These are phyloP conservation scores for Pseudopyrenochaeta lycopersici DNA, from an alignment of 2,329 filamentous ascomycete species.

Conservation along the genomic window DNA sequence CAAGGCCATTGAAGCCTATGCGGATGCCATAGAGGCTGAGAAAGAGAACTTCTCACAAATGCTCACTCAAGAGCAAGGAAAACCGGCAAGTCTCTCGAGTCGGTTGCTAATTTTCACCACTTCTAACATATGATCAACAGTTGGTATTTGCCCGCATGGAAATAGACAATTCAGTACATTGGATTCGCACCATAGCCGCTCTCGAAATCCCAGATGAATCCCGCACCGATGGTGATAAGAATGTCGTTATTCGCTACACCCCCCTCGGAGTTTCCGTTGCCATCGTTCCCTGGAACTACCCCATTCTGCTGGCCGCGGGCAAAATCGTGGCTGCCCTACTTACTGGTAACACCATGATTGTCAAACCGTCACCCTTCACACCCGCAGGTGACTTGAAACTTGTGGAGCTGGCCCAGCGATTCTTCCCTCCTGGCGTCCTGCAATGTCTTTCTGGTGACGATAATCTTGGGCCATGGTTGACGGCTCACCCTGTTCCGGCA, in stretches of 20 bases:
- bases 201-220: constrained; percentile 21
- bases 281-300: constrained; percentile 54
- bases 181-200: constrained; percentile 30
- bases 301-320: constrained; percentile 56
- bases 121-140: neutral
- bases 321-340: constrained; percentile 65
- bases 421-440: constrained; percentile 66
- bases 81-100: constrained; percentile 14
- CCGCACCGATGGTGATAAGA: constrained; percentile 13
- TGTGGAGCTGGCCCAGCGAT: constrained; percentile 59
- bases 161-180: neutral
- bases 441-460: constrained; percentile 67
- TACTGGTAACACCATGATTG: constrained; percentile 62
- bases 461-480: constrained; percentile 64
- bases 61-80: constrained; percentile 26
- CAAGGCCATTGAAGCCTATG: constrained; percentile 18
- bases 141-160: constrained; percentile 1
- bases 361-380: constrained; percentile 63
- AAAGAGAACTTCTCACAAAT: constrained; percentile 16
- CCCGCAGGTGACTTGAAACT: constrained; percentile 65
- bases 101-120: neutral
- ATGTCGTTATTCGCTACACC: constrained; percentile 46
- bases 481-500: constrained; percentile 62
- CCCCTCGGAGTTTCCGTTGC: constrained; percentile 50
- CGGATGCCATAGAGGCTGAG: constrained; percentile 20